Conservation (phyloP, 2,329 filamentous ascomycete genomes). For the Ascocoryne sarcoides region DNA sequence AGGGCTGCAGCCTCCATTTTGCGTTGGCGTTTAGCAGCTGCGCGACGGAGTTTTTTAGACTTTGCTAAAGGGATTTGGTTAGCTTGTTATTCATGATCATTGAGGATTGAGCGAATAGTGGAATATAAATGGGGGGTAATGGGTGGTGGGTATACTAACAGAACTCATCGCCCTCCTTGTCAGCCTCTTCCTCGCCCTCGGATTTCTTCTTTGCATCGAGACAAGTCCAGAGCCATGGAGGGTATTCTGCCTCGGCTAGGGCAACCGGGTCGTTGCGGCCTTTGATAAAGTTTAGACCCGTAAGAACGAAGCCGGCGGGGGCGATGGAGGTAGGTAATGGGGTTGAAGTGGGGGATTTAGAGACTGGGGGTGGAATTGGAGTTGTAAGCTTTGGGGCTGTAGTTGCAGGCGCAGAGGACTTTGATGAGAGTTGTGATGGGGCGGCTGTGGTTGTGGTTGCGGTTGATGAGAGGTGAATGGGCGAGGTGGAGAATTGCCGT, state of each 20-base stretch:
- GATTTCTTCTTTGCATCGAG: conserved; percentile 49
- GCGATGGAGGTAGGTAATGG: conserved; percentile 14
- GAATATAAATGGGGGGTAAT: too few relatives aligned
- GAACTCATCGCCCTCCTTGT: conserved; percentile 70
- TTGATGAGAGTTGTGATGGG: conserved; percentile 4
- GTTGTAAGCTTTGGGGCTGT: not conserved
- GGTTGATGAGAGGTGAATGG: conserved; percentile 16
- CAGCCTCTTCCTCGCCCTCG: conserved; percentile 40
- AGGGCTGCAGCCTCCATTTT: conserved; percentile 48
- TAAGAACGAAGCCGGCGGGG: conserved; percentile 59
- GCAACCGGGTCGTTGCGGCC: conserved; percentile 65
- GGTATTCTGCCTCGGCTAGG: conserved; percentile 66
- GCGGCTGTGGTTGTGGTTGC: conserved; percentile 21
- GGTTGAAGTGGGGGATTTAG: conserved; percentile 10
- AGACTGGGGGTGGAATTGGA: not conserved
- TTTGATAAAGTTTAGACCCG: conserved; percentile 72
- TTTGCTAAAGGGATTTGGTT: conserved; percentile 47
- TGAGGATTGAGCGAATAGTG: not conserved
- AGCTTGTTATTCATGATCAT: not conserved
- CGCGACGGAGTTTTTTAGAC: conserved; percentile 70
- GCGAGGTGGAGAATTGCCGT: conserved; percentile 5
- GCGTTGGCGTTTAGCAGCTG: conserved; percentile 58
- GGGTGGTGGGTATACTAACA: conserved; percentile 56
- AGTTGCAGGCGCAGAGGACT: conserved; percentile 2
- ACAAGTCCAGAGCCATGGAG: conserved; percentile 70